Evolutionary conservation across 306 rosid species (phyloP).

Genomic region (Calophaca sinica): DNA sequence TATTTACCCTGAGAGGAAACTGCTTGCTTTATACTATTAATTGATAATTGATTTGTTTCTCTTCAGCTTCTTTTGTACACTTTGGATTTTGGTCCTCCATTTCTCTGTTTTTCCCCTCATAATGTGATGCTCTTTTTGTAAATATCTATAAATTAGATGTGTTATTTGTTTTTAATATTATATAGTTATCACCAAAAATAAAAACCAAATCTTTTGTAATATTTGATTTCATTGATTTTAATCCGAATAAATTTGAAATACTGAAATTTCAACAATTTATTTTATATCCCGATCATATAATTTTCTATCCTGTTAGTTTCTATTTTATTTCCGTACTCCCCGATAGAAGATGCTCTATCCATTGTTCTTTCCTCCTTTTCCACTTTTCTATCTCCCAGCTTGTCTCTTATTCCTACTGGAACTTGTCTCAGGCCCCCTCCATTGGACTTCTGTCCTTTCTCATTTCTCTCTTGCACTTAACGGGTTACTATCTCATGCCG

Average conservation of each 20-base stretch:
- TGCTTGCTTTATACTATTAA: constrained; percentile 21
- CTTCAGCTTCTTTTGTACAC: constrained; percentile 15
- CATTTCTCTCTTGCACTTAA: not conserved
- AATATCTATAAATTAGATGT: constrained; percentile 15
- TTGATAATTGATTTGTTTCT: constrained; percentile 13
- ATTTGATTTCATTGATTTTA: constrained; percentile 17
- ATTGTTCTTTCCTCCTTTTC: constrained; percentile 1
- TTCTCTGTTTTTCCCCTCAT: not conserved
- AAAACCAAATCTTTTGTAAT: not conserved
- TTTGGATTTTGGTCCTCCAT: constrained; percentile 23
- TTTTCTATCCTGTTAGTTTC: constrained; percentile 1
- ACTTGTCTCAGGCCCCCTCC: not conserved
- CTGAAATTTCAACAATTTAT: not conserved
- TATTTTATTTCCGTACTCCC: not conserved
- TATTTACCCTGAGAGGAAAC: constrained; percentile 23
- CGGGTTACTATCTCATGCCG: not conserved
- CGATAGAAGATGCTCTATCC: not conserved
- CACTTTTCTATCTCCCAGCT: not conserved
- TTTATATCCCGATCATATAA: not conserved
- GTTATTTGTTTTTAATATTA: not conserved
- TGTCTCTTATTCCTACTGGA: constrained; percentile 16
- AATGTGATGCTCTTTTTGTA: not conserved
- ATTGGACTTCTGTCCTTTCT: constrained; percentile 19
- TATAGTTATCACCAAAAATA: not conserved
- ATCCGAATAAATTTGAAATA: constrained; percentile 23